These are phyloP conservation scores for Suhomyces kunorum DNA, from an alignment of 1,139 yeast genomes.

Conservation along the genomic window DNA sequence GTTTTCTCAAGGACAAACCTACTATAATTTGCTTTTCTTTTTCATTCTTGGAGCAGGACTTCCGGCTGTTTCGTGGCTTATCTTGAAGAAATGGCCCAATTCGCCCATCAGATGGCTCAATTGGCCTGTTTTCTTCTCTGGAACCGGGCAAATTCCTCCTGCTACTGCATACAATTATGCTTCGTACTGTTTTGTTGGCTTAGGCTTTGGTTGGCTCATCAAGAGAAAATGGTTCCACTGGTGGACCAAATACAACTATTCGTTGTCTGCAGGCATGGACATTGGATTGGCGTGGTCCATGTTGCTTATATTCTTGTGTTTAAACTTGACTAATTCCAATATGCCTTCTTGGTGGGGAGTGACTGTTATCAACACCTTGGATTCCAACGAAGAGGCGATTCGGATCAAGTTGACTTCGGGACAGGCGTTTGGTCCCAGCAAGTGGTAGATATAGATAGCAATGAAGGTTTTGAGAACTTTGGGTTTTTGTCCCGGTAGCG, in stretches of 20 bases:
- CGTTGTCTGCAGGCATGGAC: slow-evolving; percentile 59
- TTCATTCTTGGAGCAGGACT: slow-evolving; percentile 40
- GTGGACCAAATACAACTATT: slow-evolving; percentile 68
- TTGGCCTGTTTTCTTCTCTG: slow-evolving; percentile 52
- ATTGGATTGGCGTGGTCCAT: slow-evolving; percentile 56
- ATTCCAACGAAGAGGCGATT: slow-evolving; percentile 16
- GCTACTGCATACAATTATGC: slow-evolving; percentile 48
- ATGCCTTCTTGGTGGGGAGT: slow-evolving; percentile 65
- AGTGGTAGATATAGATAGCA: slow-evolving; percentile 19
- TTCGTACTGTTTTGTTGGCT: slow-evolving; percentile 41
- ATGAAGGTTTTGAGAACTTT: not conserved
- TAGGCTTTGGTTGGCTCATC: slow-evolving; percentile 35
- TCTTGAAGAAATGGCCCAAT: slow-evolving; percentile 50
- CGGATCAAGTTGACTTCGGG: slow-evolving; percentile 17
- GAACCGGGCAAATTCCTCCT: slow-evolving; percentile 50
- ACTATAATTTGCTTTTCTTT: slow-evolving; percentile 43
- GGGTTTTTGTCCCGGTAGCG: no score
- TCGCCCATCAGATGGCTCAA: slow-evolving; percentile 46
- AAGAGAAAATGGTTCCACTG: slow-evolving; percentile 50
- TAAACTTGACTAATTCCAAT: slow-evolving; percentile 30
- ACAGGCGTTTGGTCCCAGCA: slow-evolving; percentile 25
- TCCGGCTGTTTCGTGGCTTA: slow-evolving; percentile 47
- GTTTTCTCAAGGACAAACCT: slow-evolving; percentile 42
- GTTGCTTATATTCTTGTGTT: slow-evolving; percentile 48
- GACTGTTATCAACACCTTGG: slow-evolving; percentile 32